phyloP scores from a whole-genome alignment of 202 grass and related monocot genomes.

The Hordeum pubiflorum region DNA sequence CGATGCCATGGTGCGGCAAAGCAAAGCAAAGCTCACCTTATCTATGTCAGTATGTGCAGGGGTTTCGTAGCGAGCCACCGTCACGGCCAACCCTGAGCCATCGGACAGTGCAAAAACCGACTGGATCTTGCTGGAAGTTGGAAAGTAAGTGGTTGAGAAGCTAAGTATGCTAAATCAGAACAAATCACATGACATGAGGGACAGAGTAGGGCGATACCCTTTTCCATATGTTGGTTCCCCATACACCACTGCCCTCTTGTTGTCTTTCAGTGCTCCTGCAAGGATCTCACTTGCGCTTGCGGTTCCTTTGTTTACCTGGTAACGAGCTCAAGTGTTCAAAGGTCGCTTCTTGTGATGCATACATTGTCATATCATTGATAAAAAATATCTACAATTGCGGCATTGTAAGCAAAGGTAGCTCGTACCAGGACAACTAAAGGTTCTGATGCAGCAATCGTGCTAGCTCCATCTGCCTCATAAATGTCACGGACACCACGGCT shows the following conservation, averaged over 20 bases:
- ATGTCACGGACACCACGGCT: slow-evolving; percentile 88
- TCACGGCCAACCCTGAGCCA: slow-evolving; percentile 82
- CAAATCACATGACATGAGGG: not conserved
- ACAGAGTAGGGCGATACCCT: slow-evolving; percentile 39
- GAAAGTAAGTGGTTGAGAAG: not conserved
- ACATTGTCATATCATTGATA: not conserved
- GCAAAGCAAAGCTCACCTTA: slow-evolving; percentile 43
- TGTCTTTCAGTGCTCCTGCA: slow-evolving; percentile 89
- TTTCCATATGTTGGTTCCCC: slow-evolving; percentile 95
- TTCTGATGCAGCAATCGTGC: slow-evolving; percentile 71
- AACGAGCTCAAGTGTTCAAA: slow-evolving; percentile 21
- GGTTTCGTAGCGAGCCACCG: slow-evolving; percentile 86
- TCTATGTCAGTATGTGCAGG: slow-evolving; percentile 77
- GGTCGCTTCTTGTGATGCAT: not conserved
- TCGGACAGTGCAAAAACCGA: slow-evolving; percentile 89
- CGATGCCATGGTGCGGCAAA: too few species aligned
- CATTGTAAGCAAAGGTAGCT: not conserved
- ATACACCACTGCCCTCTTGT: slow-evolving; percentile 81
- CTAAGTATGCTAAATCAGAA: not conserved
- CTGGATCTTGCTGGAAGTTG: slow-evolving; percentile 73
- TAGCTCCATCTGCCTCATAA: slow-evolving; percentile 88
- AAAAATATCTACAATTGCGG: not conserved
- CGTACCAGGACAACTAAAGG: slow-evolving; percentile 88
- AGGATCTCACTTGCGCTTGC: slow-evolving; percentile 98
- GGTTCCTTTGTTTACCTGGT: slow-evolving; percentile 93